A percentile compares a stretch with the other conserved stretches of the same genome.
These are phyloP conservation scores for Talaromyces piceae DNA, from an alignment of 2,329 filamentous ascomycete species.

Conservation along the genomic window DNA sequence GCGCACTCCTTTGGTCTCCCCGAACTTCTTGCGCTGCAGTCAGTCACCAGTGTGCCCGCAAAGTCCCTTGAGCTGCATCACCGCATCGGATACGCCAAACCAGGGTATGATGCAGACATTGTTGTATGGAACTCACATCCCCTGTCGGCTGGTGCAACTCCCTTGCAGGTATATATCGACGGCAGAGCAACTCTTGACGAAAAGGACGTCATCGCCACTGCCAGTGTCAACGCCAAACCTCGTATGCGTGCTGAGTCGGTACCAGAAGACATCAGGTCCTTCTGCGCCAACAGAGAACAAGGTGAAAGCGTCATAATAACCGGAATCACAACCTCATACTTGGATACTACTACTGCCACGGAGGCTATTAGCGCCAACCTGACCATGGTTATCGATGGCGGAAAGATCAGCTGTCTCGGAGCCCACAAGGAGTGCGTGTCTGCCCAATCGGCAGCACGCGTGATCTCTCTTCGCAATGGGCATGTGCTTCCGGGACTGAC, in stretches of 20 bases:
- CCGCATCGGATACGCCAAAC: conserved; percentile 54
- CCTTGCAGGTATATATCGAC: conserved; percentile 58
- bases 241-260: conserved; percentile 19
- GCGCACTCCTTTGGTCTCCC: conserved; percentile 52
- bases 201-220: background rate
- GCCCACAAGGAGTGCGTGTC: conserved; percentile 42
- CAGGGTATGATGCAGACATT: conserved; percentile 55
- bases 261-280: conserved; percentile 15
- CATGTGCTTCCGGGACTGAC: conserved; percentile 55
- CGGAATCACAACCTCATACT: conserved; percentile 24
- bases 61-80: conserved; percentile 51
- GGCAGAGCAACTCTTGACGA: conserved; percentile 40
- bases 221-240: conserved; percentile 9
- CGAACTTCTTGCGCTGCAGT: conserved; percentile 52
- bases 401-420: conserved; percentile 52
- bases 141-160: conserved; percentile 51
- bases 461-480: conserved; percentile 50
- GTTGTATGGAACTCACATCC: conserved; percentile 59
- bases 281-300: conserved; percentile 12
- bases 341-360: conserved; percentile 14
- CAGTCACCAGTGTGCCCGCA: conserved; percentile 53
- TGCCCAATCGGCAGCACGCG: conserved; percentile 28
- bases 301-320: conserved; percentile 24
- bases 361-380: conserved; percentile 16
- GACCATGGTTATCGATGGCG: conserved; percentile 47